Base-by-base conservation (phyloP, 78 protist species). In the slime mould (Dictyostelium discoideum) region DNA sequence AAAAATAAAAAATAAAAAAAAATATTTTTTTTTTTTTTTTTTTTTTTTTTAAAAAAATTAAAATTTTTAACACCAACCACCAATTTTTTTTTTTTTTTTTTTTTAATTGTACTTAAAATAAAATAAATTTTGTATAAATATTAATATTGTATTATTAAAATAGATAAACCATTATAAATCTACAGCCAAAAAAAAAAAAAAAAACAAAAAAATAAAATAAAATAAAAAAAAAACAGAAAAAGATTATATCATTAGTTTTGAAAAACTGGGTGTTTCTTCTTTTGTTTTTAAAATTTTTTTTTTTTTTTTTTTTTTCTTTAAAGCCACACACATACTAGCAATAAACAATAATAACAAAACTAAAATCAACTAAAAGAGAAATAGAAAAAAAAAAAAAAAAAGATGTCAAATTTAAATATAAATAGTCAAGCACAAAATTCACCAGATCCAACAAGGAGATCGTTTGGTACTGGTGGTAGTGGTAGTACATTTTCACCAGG, bases 381-480 rank as follows among this genome's bases (percentile, higher is more conserved):
- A 54, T 1, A 54, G 18, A 54, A 3, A 13, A 14, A 65, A n/a
- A 65, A n/a, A 65, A n/a, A 65, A 2, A 72, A 1, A 73, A 73
- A 73, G 18, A 73, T 73, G 79, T 73, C 79, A 26, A 29, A 29
- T 73, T 73, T 73, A 26, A 73, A 73, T 32, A 14, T 73, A 73
- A 73, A 73, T 73, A 24, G 76, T 9, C 39, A 24, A 24, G 76
- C 76, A 67, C 39, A 24, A 24, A 73, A 73, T 73, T 73, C 79
- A 26, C 79, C 79, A 73, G 79, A 73, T 73, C 79, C 79, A 32
- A 14, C 44, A 0, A 73, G 79, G 26, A 73, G 79, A 73, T 65
- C 73, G 6, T 67, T 67, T 67, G 76, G 76, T 8, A 67, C 76
- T 67, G 79, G 79, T 32, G 40, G 79, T 32, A 14, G 40, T 26